Conservation (phyloP, 768 basidiomycete species). For the Lactifluus subvellereus region DNA sequence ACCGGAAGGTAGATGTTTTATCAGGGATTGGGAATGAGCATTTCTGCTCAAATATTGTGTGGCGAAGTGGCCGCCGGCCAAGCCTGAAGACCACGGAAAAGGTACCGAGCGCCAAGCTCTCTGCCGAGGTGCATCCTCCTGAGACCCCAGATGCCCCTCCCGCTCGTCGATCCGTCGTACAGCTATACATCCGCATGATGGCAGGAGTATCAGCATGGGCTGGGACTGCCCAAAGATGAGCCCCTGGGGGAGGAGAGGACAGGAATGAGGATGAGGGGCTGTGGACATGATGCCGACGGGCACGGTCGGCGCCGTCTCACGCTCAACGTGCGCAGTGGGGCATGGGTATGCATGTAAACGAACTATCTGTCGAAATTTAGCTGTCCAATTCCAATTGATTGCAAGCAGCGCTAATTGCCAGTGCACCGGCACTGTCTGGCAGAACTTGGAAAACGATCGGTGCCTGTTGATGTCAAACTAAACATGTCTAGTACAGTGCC, state of each 20-base stretch:
- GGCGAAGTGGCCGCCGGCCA: too few species aligned
- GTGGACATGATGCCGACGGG: slow-evolving; percentile 64
- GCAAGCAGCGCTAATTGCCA: too few species aligned
- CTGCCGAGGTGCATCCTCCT: too few species aligned
- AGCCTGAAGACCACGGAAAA: too few species aligned
- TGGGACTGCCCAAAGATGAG: slow-evolving; percentile 68
- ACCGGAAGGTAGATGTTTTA: neutral
- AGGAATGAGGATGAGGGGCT: slow-evolving; percentile 25
- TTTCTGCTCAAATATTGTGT: neutral
- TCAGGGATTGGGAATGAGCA: neutral
- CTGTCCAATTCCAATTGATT: too few species aligned
- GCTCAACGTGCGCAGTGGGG: slow-evolving; percentile 53
- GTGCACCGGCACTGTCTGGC: too few species aligned
- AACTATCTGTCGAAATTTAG: too few species aligned
- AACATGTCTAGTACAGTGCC: too few species aligned
- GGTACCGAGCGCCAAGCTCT: too few species aligned
- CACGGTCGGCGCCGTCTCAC: slow-evolving; percentile 82
- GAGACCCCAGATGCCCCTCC: slow-evolving; percentile 25
- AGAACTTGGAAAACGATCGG: too few species aligned
- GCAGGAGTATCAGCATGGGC: slow-evolving; percentile 67
- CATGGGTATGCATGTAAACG: too few species aligned
- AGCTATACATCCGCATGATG: slow-evolving; percentile 72
- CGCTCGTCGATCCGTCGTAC: slow-evolving; percentile 67
- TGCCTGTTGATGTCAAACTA: too few species aligned
- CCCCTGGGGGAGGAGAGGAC: slow-evolving; percentile 33